Conservation (phyloP, 345 rosid species). For the Balakata baccata region DNA sequence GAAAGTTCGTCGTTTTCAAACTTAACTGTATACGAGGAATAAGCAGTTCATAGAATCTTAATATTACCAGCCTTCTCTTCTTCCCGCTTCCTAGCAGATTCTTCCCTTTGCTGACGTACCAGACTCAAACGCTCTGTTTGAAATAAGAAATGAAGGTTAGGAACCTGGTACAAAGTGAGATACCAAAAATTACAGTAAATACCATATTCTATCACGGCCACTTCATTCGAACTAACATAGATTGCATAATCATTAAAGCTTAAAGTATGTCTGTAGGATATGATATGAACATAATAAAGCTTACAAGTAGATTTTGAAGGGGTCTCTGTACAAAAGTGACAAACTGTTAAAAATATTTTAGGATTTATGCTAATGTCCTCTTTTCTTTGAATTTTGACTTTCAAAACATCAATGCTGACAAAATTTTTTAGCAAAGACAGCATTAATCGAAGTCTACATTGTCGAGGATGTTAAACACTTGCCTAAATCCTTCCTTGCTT, state of each 20-base stretch:
- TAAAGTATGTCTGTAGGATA: neutral
- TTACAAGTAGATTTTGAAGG: neutral
- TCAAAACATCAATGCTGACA: neutral
- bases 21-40: neutral
- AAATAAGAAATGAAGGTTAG: neutral
- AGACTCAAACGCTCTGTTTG: slow-evolving; percentile 70
- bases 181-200: neutral
- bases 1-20: slow-evolving; percentile 2
- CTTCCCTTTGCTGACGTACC: slow-evolving; percentile 82
- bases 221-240: neutral
- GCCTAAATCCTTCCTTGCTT: slow-evolving; percentile 93
- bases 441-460: neutral
- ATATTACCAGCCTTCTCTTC: slow-evolving; percentile 65
- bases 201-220: neutral
- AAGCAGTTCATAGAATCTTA: neutral
- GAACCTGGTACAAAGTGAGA: neutral
- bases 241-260: neutral
- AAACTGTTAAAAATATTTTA: neutral
- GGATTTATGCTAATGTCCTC: neutral
- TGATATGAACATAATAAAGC: neutral
- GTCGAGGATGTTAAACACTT: neutral
- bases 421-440: too few species aligned
- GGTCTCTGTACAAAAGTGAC: neutral
- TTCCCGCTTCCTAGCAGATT: slow-evolving; percentile 66
- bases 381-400: neutral